These are phyloP conservation scores for Ampelomyces quisqualis DNA, from an alignment of 2,329 filamentous ascomycete species.

Conservation along the genomic window DNA sequence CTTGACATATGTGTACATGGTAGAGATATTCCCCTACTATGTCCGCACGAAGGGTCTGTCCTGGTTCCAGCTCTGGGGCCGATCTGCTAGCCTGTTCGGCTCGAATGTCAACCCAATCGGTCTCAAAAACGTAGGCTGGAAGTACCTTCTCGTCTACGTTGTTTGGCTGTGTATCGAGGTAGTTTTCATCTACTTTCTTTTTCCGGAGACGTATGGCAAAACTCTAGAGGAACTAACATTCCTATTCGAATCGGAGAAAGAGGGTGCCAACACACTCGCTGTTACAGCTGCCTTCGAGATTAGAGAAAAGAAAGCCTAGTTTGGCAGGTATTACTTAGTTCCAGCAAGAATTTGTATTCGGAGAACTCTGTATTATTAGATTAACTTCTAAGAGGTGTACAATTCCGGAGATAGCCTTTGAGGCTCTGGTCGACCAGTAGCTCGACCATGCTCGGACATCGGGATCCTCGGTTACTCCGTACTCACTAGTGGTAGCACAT, in stretches of 20 bases:
- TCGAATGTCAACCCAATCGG: conserved; percentile 64
- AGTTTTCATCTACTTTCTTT: conserved; percentile 41
- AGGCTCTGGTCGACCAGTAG: too few species aligned
- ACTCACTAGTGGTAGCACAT: too few species aligned
- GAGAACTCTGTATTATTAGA: too few species aligned
- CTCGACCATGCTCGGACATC: too few species aligned
- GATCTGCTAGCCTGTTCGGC: conserved; percentile 61
- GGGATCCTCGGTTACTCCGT: too few species aligned
- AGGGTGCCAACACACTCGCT: conserved; percentile 22
- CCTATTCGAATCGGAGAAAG: conserved; percentile 34
- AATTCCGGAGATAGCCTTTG: too few species aligned
- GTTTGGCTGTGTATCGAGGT: conserved; percentile 37
- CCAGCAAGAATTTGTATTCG: too few species aligned
- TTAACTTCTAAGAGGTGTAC: too few species aligned
- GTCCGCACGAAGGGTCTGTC: conserved; percentile 53
- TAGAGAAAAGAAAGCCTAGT: too few species aligned
- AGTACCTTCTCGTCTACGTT: conserved; percentile 64
- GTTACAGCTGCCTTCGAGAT: conserved; percentile 20
- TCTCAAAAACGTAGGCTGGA: conserved; percentile 60
- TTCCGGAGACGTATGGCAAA: conserved; percentile 38
- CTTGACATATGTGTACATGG: conserved; percentile 57
- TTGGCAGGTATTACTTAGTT: too few species aligned
- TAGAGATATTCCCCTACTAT: conserved; percentile 54
- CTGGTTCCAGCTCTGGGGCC: conserved; percentile 63
- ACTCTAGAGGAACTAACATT: conserved; percentile 40